Percentiles rank a stretch among this genome's conserved stretches.
Conservation (phyloP, 305 asterid genomes). For the Solanum hybrid region DNA sequence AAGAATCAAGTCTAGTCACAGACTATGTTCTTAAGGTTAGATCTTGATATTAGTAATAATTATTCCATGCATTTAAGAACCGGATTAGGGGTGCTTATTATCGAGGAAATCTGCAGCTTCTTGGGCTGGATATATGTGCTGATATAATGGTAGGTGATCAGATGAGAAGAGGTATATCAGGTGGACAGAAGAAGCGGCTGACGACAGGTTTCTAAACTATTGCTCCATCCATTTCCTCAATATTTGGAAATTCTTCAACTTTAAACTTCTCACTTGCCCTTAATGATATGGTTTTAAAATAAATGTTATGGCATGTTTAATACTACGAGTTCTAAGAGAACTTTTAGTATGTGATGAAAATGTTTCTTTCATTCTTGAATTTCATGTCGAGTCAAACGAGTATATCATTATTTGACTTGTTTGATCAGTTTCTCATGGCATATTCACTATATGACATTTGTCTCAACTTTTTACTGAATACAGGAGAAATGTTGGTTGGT, state of each 20-base stretch:
- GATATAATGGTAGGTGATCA: conserved; percentile 85
- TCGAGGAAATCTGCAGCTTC: conserved; percentile 39
- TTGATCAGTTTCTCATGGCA: not conserved
- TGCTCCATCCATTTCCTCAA: not conserved
- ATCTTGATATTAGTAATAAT: not conserved
- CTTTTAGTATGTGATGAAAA: not conserved
- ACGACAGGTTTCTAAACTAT: conserved; percentile 58
- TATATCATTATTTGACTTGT: not conserved
- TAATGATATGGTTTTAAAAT: not conserved
- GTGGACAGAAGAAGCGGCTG: conserved; percentile 95
- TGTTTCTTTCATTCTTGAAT: not conserved
- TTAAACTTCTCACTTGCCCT: not conserved
- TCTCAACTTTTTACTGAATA: conserved; percentile 5
- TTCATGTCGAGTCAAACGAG: not conserved
- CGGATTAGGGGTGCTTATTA: not conserved
- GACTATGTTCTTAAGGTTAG: conserved; percentile 84
- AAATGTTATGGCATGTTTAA: not conserved
- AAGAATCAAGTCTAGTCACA: conserved; percentile 80
- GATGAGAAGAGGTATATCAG: conserved; percentile 94
- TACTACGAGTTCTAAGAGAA: not conserved
- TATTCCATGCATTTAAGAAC: not conserved
- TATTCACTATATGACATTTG: not conserved
- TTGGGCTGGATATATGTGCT: conserved; percentile 88
- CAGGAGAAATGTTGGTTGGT: conserved; percentile 96
- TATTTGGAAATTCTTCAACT: not conserved